A percentile compares a stretch with the other conserved stretches of the same genome.
phyloP scores from a whole-genome alignment of 1,284 basidiomycete genomes.

The Cryptococcus sp. region DNA sequence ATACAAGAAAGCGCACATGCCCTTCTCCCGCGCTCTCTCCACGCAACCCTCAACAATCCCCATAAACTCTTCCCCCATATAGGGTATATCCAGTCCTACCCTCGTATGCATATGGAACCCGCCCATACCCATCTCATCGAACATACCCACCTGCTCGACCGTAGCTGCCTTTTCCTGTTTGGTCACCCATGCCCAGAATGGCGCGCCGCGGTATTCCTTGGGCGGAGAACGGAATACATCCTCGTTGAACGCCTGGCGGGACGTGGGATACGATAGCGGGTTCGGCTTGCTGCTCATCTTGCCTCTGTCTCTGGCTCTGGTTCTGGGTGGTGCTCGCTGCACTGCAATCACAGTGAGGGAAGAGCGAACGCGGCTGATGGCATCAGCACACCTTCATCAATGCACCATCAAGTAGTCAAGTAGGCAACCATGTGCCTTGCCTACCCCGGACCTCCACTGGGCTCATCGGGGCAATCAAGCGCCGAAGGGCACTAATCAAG shows the following conservation, averaged over 20 bases:
- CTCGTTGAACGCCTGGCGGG: constrained; percentile 20
- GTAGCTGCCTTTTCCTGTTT: constrained; percentile 22
- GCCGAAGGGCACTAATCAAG: no score
- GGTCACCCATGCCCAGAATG: constrained; percentile 35
- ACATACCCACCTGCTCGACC: constrained; percentile 26
- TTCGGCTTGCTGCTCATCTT: constrained; percentile 8
- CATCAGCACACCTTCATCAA: not conserved
- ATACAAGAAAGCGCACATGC: constrained; percentile 35
- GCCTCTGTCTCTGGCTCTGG: not conserved
- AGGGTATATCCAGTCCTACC: constrained; percentile 34
- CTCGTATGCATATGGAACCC: constrained; percentile 39
- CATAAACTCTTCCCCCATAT: constrained; percentile 39
- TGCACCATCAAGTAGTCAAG: not conserved
- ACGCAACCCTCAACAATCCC: constrained; percentile 26
- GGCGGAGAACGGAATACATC: constrained; percentile 25
- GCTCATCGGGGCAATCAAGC: no score
- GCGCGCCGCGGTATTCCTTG: constrained; percentile 31
- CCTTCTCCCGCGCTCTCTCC: constrained; percentile 27
- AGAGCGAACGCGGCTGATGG: not conserved
- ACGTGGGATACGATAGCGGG: constrained; percentile 30
- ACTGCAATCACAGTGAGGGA: not conserved
- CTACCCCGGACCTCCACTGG: not conserved
- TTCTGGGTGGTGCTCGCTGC: not conserved
- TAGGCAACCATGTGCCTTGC: not conserved
- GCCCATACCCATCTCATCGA: constrained; percentile 39